These are phyloP conservation scores for Papilionanthe hybrid DNA, from an alignment of 116 monocot species.

Conservation along the genomic window DNA sequence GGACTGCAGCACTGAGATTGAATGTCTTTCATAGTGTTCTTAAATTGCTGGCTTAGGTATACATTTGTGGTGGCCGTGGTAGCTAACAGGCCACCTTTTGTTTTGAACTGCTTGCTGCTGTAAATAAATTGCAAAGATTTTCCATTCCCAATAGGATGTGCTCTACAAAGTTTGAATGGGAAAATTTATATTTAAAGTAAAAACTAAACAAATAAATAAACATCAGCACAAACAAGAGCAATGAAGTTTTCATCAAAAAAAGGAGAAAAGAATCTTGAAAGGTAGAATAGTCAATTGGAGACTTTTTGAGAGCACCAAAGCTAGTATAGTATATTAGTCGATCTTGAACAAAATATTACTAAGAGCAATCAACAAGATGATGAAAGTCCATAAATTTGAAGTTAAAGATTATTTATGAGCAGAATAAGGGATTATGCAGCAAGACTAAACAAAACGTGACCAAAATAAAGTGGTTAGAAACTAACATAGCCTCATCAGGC, in stretches of 20 bases:
- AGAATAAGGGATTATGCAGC: background rate
- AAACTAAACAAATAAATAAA: no score
- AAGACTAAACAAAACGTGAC: background rate
- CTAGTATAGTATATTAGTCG: background rate
- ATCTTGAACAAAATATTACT: background rate
- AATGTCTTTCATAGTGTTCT: conserved; percentile 22
- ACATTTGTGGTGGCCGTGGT: conserved; percentile 12
- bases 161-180: conserved; percentile 5
- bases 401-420: background rate
- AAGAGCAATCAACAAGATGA: background rate
- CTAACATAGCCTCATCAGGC: background rate
- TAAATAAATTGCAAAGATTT: conserved; percentile 13
- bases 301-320: background rate
- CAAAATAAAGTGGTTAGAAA: background rate
- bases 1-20: conserved; percentile 27
- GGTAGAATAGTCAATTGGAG: background rate
- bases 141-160: conserved; percentile 12
- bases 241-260: background rate
- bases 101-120: conserved; percentile 13
- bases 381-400: background rate
- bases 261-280: background rate
- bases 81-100: conserved; percentile 11
- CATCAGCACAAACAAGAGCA: background rate
- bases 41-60: conserved; percentile 22
- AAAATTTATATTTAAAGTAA: background rate